These are phyloP conservation scores for Prunus mira DNA, from an alignment of 306 rosid species.

Conservation along the genomic window DNA sequence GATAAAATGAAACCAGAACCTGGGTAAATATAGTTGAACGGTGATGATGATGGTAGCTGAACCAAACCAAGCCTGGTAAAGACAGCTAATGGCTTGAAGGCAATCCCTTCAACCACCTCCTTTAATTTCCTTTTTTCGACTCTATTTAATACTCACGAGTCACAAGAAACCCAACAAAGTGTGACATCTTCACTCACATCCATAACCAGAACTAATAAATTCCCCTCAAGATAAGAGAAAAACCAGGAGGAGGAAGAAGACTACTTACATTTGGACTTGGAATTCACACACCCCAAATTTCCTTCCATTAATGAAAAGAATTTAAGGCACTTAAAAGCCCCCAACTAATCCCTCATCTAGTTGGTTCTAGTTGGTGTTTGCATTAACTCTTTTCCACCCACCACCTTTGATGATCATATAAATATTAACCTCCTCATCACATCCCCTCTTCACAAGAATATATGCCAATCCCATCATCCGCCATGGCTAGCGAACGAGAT, in stretches of 20 bases:
- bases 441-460: background rate
- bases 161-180: constrained; percentile 2
- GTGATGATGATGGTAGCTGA: background rate
- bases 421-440: background rate
- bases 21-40: background rate
- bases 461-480: background rate
- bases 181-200: constrained; percentile 1
- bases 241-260: background rate
- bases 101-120: constrained; percentile 7
- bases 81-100: constrained; percentile 2
- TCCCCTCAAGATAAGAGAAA: background rate
- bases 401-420: constrained; percentile 13
- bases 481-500: constrained; percentile 71
- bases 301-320: constrained; percentile 57
- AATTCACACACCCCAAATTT: constrained; percentile 27
- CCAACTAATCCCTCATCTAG: constrained; percentile 51
- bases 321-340: constrained; percentile 49
- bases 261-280: background rate
- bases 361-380: constrained; percentile 44
- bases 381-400: constrained; percentile 66
- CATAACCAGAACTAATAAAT: background rate
- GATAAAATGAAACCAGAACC: background rate
- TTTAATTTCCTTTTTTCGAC: background rate
- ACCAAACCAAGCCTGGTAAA: background rate
- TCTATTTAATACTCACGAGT: background rate